A percentile compares a stretch with the other conserved stretches of the same genome.
Evolutionary conservation across 2,329 filamentous ascomycete genomes (phyloP).

Genomic region (Aspergillus pseudoviridinutans): DNA sequence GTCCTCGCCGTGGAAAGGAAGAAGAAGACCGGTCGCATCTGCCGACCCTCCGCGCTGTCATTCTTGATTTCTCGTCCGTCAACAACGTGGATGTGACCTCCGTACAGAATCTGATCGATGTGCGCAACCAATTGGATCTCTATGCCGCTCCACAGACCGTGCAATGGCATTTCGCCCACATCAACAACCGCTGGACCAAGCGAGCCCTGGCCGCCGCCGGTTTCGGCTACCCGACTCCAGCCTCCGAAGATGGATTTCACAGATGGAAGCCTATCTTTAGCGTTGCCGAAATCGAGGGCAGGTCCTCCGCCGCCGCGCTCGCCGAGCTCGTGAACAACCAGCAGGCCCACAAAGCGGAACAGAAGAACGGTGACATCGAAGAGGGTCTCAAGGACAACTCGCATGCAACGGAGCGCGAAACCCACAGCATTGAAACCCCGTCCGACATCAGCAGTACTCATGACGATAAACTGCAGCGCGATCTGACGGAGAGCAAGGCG

Average conservation of each 20-base stretch:
- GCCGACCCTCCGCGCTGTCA: conserved; percentile 78
- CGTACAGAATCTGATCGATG: conserved; percentile 86
- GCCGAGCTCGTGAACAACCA: conserved; percentile 64
- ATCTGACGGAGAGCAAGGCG: conserved; percentile 47
- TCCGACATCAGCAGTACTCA: conserved; percentile 27
- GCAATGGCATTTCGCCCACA: conserved; percentile 93
- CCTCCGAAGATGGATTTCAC: conserved; percentile 51
- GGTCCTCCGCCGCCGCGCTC: conserved; percentile 62
- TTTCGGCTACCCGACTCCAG: conserved; percentile 73
- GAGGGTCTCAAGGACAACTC: conserved; percentile 29
- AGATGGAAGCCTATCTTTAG: conserved; percentile 95
- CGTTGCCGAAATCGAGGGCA: conserved; percentile 78
- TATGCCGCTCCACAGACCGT: conserved; percentile 77
- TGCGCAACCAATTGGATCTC: conserved; percentile 86
- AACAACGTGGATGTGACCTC: conserved; percentile 94
- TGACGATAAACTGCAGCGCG: conserved; percentile 42
- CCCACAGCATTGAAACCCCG: conserved; percentile 23
- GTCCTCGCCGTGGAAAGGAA: conserved; percentile 58
- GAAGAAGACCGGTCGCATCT: conserved; percentile 48
- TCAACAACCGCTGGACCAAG: conserved; percentile 94
- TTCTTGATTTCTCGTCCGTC: conserved; percentile 88
- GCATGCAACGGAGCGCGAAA: conserved; percentile 30
- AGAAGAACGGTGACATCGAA: conserved; percentile 26
- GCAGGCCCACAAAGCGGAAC: conserved; percentile 33
- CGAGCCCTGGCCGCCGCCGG: conserved; percentile 80